Conservation (phyloP, 208 protist genomes). For the Trypanosoma conorhini region DNA sequence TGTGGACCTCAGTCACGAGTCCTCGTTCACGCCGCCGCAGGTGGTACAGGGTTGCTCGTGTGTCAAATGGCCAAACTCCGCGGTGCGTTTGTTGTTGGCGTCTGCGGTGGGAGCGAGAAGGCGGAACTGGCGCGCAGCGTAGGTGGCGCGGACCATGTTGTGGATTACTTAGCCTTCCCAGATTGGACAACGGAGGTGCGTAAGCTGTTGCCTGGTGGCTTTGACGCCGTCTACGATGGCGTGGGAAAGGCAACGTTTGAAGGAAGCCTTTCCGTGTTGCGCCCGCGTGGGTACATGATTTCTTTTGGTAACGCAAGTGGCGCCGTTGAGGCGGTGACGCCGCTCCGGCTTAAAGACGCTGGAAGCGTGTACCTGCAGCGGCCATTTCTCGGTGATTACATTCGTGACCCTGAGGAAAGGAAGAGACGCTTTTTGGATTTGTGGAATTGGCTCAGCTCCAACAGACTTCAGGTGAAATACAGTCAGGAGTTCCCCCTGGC, state of each 20-base stretch:
- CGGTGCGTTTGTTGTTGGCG: conserved; percentile 91
- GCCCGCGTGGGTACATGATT: conserved; percentile 81
- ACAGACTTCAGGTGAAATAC: conserved; percentile 51
- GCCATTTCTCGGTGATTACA: conserved; percentile 68
- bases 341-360: conserved; percentile 48
- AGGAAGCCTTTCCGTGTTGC: conserved; percentile 64
- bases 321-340: conserved; percentile 57
- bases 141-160: conserved; percentile 66
- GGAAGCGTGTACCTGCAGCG: conserved; percentile 85
- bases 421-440: conserved; percentile 52
- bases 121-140: conserved; percentile 43
- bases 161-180: conserved; percentile 55
- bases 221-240: conserved; percentile 90
- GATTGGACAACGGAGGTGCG: conserved; percentile 66
- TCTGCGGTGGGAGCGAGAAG: conserved; percentile 77
- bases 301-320: conserved; percentile 93
- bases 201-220: conserved; percentile 47
- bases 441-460: conserved; percentile 54
- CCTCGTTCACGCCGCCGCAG: conserved; percentile 88
- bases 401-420: conserved; percentile 42
- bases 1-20: conserved; percentile 46
- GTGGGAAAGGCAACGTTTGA: conserved; percentile 84
- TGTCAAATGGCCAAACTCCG: conserved; percentile 92
- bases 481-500: conserved; percentile 48
- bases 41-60: conserved; percentile 80